phyloP scores from a whole-genome alignment of 2,329 filamentous ascomycete genomes.

The Aureobasidium sp. region DNA sequence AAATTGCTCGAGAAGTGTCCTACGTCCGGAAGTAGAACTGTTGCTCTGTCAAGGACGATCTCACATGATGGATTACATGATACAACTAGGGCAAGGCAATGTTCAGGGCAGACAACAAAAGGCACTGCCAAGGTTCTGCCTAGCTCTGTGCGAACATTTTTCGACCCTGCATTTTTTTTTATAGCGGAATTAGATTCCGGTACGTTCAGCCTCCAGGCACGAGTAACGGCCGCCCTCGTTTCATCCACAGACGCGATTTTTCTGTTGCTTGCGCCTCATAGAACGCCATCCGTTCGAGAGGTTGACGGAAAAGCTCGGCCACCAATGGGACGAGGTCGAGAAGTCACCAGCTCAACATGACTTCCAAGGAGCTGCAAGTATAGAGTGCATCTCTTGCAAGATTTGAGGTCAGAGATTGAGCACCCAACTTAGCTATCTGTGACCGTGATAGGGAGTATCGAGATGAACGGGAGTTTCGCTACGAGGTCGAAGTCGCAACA shows the following conservation, averaged over 20 bases:
- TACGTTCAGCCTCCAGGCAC: background rate
- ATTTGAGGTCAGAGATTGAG: background rate
- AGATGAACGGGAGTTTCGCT: background rate
- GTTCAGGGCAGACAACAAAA: background rate
- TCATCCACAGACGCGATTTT: background rate
- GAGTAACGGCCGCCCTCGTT: background rate
- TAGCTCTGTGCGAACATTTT: background rate
- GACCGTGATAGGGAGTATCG: background rate
- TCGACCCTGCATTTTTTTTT: background rate
- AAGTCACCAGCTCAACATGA: background rate
- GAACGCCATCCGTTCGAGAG: background rate
- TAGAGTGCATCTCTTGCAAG: background rate
- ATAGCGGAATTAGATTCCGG: background rate
- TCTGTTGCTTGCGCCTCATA: background rate
- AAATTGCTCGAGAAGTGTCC: background rate
- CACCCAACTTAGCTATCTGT: no score
- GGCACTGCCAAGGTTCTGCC: background rate
- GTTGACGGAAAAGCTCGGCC: background rate
- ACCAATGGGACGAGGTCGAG: background rate
- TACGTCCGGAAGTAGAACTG: background rate
- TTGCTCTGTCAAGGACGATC: background rate
- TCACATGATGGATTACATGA: background rate
- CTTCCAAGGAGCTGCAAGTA: background rate
- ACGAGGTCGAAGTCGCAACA: background rate
- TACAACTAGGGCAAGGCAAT: background rate